Evolutionary conservation across 2,329 filamentous ascomycete species (phyloP).

Genomic region (Coniella lustricola): DNA sequence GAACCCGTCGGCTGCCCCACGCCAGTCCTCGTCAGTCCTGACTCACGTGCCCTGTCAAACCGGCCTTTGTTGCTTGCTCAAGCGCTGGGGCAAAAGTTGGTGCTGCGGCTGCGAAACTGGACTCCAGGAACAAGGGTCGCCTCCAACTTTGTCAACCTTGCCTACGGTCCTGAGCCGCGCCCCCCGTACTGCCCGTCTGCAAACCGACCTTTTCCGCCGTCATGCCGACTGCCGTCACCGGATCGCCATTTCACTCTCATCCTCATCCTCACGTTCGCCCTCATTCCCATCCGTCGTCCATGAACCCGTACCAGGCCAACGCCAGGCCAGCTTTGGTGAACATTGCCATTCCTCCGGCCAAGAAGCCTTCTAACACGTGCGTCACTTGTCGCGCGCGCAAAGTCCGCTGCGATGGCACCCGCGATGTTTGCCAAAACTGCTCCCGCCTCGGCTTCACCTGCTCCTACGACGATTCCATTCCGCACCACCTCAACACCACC

Average conservation of each 20-base stretch:
- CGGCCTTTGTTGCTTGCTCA: too few species aligned
- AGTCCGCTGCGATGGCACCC: slow-evolving; percentile 50
- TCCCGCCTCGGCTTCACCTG: slow-evolving; percentile 51
- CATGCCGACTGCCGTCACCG: slow-evolving; percentile 7
- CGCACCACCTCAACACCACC: slow-evolving; percentile 13
- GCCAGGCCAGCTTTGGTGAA: slow-evolving; percentile 13
- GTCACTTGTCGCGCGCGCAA: slow-evolving; percentile 31
- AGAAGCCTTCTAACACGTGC: slow-evolving; percentile 17
- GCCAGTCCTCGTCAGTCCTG: not conserved
- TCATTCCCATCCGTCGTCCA: not conserved
- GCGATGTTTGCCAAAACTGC: slow-evolving; percentile 50
- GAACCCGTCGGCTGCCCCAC: not conserved
- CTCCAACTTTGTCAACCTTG: not conserved
- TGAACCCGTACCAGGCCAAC: slow-evolving; percentile 4
- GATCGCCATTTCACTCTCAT: not conserved
- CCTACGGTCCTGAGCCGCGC: slow-evolving; percentile 1
- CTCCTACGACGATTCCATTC: slow-evolving; percentile 44
- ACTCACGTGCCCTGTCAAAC: not conserved
- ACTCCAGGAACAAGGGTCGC: not conserved
- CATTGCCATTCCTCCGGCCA: slow-evolving; percentile 12
- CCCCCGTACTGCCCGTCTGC: not conserved
- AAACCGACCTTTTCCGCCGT: slow-evolving; percentile 2
- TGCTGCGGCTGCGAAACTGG: not conserved
- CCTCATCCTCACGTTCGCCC: not conserved
- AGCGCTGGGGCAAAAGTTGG: not conserved